phyloP scores from a whole-genome alignment of 1,284 basidiomycete species.

The Hemileia vastatrix region DNA sequence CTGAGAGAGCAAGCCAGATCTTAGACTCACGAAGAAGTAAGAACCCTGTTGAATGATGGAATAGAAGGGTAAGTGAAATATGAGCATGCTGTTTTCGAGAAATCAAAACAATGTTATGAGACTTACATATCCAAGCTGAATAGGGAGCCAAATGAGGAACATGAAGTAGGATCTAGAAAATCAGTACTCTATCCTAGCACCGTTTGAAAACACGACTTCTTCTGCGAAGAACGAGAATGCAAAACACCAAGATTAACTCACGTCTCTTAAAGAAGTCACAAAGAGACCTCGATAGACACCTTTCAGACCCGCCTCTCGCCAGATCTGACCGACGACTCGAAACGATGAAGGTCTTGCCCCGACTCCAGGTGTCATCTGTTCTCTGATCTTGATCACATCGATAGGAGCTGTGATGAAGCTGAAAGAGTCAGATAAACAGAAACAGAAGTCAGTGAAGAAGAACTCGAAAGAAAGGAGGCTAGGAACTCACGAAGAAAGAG shows the following conservation, averaged over 20 bases:
- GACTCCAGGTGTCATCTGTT: slow-evolving; percentile 29
- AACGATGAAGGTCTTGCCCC: neutral
- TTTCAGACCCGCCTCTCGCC: slow-evolving; percentile 24
- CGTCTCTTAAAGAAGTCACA: slow-evolving; percentile 32
- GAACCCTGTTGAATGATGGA: too few relatives aligned
- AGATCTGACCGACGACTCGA: slow-evolving; percentile 23
- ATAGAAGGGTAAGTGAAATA: too few relatives aligned
- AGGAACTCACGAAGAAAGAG: slow-evolving; percentile 26
- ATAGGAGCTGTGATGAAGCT: slow-evolving; percentile 36
- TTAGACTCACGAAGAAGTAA: too few relatives aligned
- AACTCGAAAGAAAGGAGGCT: neutral
- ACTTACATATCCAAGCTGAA: too few relatives aligned
- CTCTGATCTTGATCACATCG: slow-evolving; percentile 38
- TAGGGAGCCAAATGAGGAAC: too few relatives aligned
- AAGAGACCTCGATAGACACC: slow-evolving; percentile 34
- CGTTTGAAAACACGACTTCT: neutral
- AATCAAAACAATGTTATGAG: too few relatives aligned
- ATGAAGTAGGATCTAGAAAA: too few relatives aligned
- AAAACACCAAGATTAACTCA: slow-evolving; percentile 4
- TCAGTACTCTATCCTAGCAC: too few relatives aligned
- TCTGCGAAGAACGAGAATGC: neutral
- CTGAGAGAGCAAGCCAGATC: neutral
- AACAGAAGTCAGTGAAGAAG: neutral
- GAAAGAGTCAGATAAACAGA: neutral
- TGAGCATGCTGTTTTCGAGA: too few relatives aligned